These are phyloP conservation scores for Geosmithia putterillii DNA, from an alignment of 2,329 filamentous ascomycete species.

Conservation along the genomic window DNA sequence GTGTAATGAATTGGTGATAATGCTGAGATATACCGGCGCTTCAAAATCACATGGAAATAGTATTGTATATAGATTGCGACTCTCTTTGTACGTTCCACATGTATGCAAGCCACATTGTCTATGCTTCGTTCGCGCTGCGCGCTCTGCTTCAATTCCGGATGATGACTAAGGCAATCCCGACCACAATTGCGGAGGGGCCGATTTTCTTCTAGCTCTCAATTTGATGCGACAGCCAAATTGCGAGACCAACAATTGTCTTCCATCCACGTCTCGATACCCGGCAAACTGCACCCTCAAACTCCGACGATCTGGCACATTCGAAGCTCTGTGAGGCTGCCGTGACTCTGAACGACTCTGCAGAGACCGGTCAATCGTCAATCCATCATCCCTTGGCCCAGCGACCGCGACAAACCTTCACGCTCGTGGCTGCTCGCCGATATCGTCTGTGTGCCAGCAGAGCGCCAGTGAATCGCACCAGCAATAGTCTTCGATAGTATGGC, in stretches of 20 bases:
- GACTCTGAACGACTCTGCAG: neutral
- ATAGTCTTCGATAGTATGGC: constrained; percentile 29
- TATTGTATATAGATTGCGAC: neutral
- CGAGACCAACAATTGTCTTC: neutral
- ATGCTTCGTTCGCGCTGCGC: too few relatives aligned
- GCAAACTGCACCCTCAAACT: neutral
- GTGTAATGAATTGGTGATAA: too few relatives aligned
- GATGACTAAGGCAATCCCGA: neutral
- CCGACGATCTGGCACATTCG: neutral
- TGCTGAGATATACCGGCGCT: too few relatives aligned
- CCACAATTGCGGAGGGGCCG: neutral
- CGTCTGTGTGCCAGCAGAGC: neutral
- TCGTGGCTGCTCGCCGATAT: neutral
- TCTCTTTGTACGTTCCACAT: too few relatives aligned
- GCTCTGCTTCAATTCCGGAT: neutral
- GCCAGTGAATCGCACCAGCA: neutral
- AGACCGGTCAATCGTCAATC: neutral
- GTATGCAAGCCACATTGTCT: too few relatives aligned
- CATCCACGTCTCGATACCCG: neutral
- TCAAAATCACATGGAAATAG: too few relatives aligned
- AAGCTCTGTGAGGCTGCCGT: neutral
- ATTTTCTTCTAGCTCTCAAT: neutral
- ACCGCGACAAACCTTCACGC: neutral
- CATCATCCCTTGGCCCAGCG: neutral
- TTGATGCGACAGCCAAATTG: neutral